Conservation (phyloP, 1,284 basidiomycete species). For the Marasmius tenuissimus region DNA sequence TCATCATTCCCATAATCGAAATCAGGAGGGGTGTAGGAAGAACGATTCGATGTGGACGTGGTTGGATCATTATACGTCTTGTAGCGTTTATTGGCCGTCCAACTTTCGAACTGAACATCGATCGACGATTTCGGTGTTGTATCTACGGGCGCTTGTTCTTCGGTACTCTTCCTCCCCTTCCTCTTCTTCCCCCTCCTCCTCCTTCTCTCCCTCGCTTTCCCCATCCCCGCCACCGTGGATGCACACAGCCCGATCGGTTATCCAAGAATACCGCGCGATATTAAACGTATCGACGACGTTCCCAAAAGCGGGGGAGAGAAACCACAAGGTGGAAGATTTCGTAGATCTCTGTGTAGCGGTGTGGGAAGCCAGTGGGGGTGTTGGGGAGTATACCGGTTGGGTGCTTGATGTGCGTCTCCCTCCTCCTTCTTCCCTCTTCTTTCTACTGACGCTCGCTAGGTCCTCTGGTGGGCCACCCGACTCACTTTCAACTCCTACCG, state of each 20-base stretch:
- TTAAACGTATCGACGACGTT: conserved; percentile 72
- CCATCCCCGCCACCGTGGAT: conserved; percentile 57
- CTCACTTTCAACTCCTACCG: conserved; percentile 90
- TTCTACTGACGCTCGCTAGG: conserved; percentile 36
- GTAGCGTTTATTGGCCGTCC: conserved; percentile 71
- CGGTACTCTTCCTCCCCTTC: conserved; percentile 35
- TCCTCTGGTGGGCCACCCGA: conserved; percentile 89
- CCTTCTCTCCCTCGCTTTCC: conserved; percentile 13
- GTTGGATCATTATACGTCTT: conserved; percentile 62
- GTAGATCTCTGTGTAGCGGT: conserved; percentile 79
- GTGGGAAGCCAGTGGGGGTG: conserved; percentile 74
- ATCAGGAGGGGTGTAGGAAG: conserved; percentile 1
- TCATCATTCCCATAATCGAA: conserved; percentile 30
- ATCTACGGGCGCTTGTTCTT: conserved; percentile 70
- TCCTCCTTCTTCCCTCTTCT: conserved; percentile 12
- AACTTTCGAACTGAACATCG: conserved; percentile 75
- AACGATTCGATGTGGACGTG: conserved; percentile 52
- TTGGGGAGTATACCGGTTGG: conserved; percentile 65
- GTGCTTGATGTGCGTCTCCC: conserved; percentile 63
- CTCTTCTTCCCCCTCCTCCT: conserved; percentile 13
- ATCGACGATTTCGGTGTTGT: conserved; percentile 65
- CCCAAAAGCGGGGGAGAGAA: conserved; percentile 83
- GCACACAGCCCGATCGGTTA: conserved; percentile 58
- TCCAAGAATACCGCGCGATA: conserved; percentile 70
- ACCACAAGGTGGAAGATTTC: conserved; percentile 80